Evolutionary conservation across 495 filamentous ascomycete species (phyloP).

Genomic region (Podospora fimiseda): DNA sequence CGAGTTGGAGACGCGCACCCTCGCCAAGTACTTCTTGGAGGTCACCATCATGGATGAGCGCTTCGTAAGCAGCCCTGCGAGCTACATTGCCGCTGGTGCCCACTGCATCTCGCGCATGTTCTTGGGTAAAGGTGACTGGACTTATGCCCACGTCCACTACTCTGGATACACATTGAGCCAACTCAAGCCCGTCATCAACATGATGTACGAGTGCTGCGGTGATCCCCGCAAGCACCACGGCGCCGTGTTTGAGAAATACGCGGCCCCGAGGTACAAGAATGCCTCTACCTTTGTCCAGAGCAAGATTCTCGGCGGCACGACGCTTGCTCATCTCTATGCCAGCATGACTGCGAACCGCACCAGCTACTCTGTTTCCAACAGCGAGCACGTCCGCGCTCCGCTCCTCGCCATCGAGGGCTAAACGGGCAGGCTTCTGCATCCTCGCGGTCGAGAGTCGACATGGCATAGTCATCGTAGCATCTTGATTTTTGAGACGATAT

Average conservation of each 20-base stretch:
- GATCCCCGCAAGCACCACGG: conserved; percentile 71
- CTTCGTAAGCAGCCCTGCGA: conserved; percentile 84
- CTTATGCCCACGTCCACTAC: conserved; percentile 77
- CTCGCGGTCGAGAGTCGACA: no score
- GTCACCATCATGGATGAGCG: conserved; percentile 97
- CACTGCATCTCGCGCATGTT: conserved; percentile 90
- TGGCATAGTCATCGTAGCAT: no score
- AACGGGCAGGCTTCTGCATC: background rate
- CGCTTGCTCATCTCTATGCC: conserved; percentile 25
- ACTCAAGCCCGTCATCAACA: conserved; percentile 65
- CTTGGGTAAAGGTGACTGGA: conserved; percentile 84
- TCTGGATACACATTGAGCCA: conserved; percentile 86
- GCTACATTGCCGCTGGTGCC: conserved; percentile 84
- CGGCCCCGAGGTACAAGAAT: conserved; percentile 72
- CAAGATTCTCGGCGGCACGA: conserved; percentile 56
- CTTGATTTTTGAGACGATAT: no score
- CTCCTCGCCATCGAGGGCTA: conserved; percentile 31
- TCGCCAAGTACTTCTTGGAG: conserved; percentile 97
- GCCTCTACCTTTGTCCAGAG: conserved; percentile 72
- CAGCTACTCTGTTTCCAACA: conserved; percentile 1
- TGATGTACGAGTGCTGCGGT: conserved; percentile 82
- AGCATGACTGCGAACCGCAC: background rate
- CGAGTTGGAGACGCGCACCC: conserved; percentile 87
- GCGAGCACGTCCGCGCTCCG: conserved; percentile 1
- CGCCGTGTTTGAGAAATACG: conserved; percentile 88